phyloP scores from a whole-genome alignment of 352 stramenopile species.

The Pelagophyceae sp. region DNA sequence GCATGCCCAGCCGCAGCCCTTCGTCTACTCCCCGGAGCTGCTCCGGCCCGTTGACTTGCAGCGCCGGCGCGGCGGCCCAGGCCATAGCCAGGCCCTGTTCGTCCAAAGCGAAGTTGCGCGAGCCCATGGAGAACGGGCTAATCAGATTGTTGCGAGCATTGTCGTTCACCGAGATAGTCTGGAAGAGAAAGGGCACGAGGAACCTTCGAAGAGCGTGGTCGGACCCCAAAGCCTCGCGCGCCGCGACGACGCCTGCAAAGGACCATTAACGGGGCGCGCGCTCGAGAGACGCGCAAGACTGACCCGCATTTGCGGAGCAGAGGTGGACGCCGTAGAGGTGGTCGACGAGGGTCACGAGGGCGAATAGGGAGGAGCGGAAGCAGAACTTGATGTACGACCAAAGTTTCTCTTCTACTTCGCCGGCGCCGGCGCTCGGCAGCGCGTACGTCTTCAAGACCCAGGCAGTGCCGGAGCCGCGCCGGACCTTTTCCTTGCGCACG shows the following conservation, averaged over 20 bases:
- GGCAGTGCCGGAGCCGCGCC: not conserved
- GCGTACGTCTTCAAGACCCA: not conserved
- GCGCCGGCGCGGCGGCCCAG: not conserved
- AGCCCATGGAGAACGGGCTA: not conserved
- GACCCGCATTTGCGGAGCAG: not conserved
- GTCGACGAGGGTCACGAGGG: not conserved
- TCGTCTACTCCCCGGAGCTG: not conserved
- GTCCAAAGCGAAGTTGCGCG: not conserved
- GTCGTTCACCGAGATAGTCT: not conserved
- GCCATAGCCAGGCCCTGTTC: not conserved
- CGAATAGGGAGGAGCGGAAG: not conserved
- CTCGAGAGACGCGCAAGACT: too few species aligned
- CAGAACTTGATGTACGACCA: not conserved
- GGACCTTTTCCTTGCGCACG: not conserved
- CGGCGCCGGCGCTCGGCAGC: not conserved
- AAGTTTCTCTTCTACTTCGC: not conserved
- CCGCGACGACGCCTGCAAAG: not conserved
- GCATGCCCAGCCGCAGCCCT: not conserved
- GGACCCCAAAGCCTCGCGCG: not conserved
- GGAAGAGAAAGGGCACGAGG: not conserved
- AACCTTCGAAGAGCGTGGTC: not conserved
- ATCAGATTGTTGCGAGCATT: not conserved
- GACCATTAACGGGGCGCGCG: too few species aligned
- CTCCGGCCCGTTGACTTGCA: not conserved
- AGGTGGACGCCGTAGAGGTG: not conserved